Percentiles rank a stretch among this genome's conserved stretches.
These are phyloP conservation scores for Curvularia sp. DNA, from an alignment of 2,329 filamentous ascomycete species.

Conservation along the genomic window DNA sequence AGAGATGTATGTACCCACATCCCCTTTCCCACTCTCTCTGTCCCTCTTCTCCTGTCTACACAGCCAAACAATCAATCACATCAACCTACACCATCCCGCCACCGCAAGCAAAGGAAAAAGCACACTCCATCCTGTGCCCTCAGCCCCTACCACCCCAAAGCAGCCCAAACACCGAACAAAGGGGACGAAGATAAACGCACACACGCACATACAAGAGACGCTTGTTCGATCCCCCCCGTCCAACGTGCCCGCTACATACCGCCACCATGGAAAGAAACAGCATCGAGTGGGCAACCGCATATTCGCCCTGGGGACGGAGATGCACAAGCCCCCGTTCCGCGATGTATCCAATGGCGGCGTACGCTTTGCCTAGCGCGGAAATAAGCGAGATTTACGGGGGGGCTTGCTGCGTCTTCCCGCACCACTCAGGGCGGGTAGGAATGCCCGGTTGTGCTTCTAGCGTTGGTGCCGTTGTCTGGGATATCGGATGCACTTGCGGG, in stretches of 20 bases:
- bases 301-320: too few species aligned
- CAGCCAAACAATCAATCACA: not conserved
- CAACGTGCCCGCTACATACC: not conserved
- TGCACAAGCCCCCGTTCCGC: too few species aligned
- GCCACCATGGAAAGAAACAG: not conserved
- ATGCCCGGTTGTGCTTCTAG: too few species aligned
- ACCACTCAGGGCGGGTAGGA: not conserved
- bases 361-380: not conserved
- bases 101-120: not conserved
- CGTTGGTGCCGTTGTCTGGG: not conserved
- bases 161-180: not conserved
- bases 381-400: not conserved
- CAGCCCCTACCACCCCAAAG: not conserved
- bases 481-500: not conserved
- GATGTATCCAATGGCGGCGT: not conserved
- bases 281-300: not conserved
- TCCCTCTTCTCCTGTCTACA: not conserved
- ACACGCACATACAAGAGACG: not conserved
- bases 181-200: not conserved
- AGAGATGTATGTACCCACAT: not conserved
- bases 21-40: not conserved
- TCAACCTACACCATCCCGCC: not conserved
- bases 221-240: not conserved
- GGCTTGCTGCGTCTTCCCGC: not conserved
- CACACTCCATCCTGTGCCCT: not conserved